Conservation (phyloP, 1,284 basidiomycete species). For the Earliella scabrosa region DNA sequence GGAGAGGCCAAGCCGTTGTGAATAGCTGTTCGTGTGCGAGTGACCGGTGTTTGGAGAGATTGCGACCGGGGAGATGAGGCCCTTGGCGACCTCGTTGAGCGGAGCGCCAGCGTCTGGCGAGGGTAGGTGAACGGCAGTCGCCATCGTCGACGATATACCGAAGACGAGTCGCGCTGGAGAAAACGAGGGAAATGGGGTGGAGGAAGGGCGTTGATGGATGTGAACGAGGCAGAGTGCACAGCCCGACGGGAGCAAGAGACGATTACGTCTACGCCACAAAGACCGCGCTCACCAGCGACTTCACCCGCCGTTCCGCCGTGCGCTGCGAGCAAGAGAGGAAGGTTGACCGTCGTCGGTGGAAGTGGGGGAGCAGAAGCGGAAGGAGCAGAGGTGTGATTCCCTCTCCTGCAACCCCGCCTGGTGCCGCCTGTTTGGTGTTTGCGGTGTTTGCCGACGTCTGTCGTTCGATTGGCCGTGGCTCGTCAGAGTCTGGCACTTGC, state of each 20-base stretch:
- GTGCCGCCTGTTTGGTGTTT: not conserved
- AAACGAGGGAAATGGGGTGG: conserved; percentile 12
- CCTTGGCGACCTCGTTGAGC: conserved; percentile 27
- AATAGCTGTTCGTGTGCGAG: conserved; percentile 43
- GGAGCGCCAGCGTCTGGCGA: conserved; percentile 28
- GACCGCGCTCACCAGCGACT: conserved; percentile 10
- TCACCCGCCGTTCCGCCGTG: conserved; percentile 1
- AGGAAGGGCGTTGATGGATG: conserved; percentile 18
- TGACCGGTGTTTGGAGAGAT: conserved; percentile 34
- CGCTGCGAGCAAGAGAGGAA: not conserved
- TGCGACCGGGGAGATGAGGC: conserved; percentile 3
- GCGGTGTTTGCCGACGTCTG: conserved; percentile 3
- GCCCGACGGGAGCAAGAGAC: conserved; percentile 15
- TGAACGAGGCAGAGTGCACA: conserved; percentile 20
- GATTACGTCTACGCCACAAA: conserved; percentile 20
- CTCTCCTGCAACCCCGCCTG: not conserved
- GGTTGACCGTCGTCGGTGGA: conserved; percentile 1
- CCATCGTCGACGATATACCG: conserved; percentile 25
- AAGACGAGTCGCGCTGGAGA: not conserved
- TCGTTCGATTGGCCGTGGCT: not conserved
- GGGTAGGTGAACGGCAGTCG: conserved; percentile 33
- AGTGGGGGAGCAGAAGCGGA: conserved; percentile 8
- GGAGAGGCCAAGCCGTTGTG: conserved; percentile 54
- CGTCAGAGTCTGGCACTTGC: conserved; percentile 3
- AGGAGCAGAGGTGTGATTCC: conserved; percentile 5